Base-by-base conservation (phyloP, 768 basidiomycete genomes). In the Favolaschia claudopus region DNA sequence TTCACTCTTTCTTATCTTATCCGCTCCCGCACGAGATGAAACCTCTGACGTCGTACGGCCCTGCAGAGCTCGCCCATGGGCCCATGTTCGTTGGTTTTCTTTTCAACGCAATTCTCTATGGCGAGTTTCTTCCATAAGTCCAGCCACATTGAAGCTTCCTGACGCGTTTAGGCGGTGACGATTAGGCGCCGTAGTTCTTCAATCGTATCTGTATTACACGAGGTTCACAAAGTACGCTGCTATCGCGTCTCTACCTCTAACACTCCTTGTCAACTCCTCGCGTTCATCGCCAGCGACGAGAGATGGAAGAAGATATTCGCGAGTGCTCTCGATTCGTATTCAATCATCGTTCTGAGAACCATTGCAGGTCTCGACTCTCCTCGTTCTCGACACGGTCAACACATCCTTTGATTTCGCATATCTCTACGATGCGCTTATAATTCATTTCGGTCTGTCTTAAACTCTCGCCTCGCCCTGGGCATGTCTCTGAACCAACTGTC, bases 381-480 rank as follows among this genome's bases (percentile, higher is more conserved):
- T 80, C 49, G 20, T 74, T 10, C 74, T 76, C 53, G 79, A 80
- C 61, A 77, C 76, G 9, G 53, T 78, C n/a, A 79, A 77, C 52
- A 70, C 73, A 20, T 60, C 45, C 17, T 78, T 76, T 49, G 75
- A 77, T 42, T 65, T 74, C 33, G 70, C 68, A 4, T 71, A 75
- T 54, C 55, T 79, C 19, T 80, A 78, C 39, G 65, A 74, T 12
- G 70, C 73, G 14, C 69, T 79, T 14, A 70, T 79, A 19, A 63
- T 65, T 20, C 66, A 72, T 49, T 79, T 75, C 31, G 77, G 79
- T 78, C 17, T 0, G 70, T 58, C 4, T 12, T 31, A 14, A 7
- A 15, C 14, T 25, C 2, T n/a, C 28, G 1, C 22, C 34, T n/a
- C 17, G 10, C 17, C 20, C 19, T 22, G 3, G 13, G 32, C 32